phyloP scores from a whole-genome alignment of 2,329 filamentous ascomycete species.

The Coniochaeta sp. region DNA sequence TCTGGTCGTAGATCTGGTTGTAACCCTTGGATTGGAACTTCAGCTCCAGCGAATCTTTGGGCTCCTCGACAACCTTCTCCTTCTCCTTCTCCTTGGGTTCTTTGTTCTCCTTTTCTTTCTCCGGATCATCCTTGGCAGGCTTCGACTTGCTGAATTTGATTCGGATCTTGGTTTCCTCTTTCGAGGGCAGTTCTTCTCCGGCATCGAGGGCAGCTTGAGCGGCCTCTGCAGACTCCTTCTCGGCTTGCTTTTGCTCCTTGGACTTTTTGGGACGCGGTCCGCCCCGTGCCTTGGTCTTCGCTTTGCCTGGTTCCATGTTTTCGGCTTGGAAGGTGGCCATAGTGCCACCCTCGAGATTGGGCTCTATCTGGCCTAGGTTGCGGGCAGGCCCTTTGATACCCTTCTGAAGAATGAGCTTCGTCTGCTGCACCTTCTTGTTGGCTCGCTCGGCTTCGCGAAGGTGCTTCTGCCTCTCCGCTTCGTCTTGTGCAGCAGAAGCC shows the following conservation, averaged over 20 bases:
- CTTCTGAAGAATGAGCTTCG: conserved; percentile 78
- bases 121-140: conserved; percentile 28
- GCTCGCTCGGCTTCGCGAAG: conserved; percentile 81
- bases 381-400: conserved; percentile 72
- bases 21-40: conserved; percentile 85
- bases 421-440: conserved; percentile 87
- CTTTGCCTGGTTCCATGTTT: conserved; percentile 44
- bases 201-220: conserved; percentile 79
- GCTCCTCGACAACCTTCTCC: conserved; percentile 36
- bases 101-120: conserved; percentile 39
- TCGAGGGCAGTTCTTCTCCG: conserved; percentile 60
- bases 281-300: conserved; percentile 44
- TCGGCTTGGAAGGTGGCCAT: conserved; percentile 76
- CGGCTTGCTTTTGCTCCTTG: conserved; percentile 75
- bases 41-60: conserved; percentile 46
- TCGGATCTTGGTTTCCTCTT: conserved; percentile 54
- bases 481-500: conserved; percentile 71
- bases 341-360: conserved; percentile 76
- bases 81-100: conserved; percentile 36
- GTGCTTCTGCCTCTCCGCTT: conserved; percentile 72
- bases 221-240: conserved; percentile 75
- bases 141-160: conserved; percentile 55
- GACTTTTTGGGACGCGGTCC: conserved; percentile 80
- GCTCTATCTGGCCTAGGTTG: conserved; percentile 62
- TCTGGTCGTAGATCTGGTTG: conserved; percentile 95